Conservation (phyloP, 805 yeast species). For the Maudiozyma pseudohumilis region DNA sequence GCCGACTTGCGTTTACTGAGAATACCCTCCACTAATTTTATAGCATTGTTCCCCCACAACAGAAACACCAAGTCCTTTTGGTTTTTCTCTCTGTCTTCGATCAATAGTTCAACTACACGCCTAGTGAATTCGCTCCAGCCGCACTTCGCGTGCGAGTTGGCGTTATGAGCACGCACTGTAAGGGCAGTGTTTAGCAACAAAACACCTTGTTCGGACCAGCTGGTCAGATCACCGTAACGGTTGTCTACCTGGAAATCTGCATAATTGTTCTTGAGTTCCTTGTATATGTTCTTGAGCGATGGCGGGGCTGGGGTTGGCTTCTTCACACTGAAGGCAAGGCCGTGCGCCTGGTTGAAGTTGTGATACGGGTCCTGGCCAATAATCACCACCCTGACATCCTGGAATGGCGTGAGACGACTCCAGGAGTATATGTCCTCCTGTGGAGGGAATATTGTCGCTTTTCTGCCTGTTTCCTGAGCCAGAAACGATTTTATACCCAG, state of each 20-base stretch:
- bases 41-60: constrained; percentile 80
- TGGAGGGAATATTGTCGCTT: constrained; percentile 64
- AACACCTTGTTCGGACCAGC: constrained; percentile 87
- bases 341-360: constrained; percentile 88
- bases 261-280: constrained; percentile 61
- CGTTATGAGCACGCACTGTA: constrained; percentile 87
- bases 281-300: constrained; percentile 77
- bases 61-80: constrained; percentile 56
- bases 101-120: constrained; percentile 46
- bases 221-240: constrained; percentile 47
- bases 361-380: constrained; percentile 98
- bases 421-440: constrained; percentile 73
- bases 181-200: constrained; percentile 76
- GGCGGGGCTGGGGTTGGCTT: constrained; percentile 85
- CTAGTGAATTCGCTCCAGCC: constrained; percentile 95
- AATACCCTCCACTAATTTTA: constrained; percentile 42
- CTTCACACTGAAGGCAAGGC: constrained; percentile 84
- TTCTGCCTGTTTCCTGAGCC: constrained; percentile 34
- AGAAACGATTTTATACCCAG: constrained; percentile 60
- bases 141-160: constrained; percentile 79
- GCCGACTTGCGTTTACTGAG: constrained; percentile 5
- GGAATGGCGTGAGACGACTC: constrained; percentile 76
- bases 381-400: constrained; percentile 63
- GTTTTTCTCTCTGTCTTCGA: constrained; percentile 37
- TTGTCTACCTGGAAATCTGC: constrained; percentile 54